phyloP scores from a whole-genome alignment of 2,329 filamentous ascomycete genomes.

The Cadophora sp. region DNA sequence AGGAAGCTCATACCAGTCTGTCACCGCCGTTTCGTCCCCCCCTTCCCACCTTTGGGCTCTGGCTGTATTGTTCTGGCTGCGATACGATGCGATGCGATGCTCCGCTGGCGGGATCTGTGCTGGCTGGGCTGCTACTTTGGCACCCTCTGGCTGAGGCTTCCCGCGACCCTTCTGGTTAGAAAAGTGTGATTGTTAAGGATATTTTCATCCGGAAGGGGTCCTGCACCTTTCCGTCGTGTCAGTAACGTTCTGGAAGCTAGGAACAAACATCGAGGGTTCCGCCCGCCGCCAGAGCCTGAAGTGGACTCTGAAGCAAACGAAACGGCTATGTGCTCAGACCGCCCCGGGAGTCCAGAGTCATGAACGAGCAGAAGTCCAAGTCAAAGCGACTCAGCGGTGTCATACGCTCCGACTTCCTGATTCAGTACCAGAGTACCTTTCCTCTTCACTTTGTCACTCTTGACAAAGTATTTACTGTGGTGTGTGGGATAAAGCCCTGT shows the following conservation, averaged over 20 bases:
- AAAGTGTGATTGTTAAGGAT: background rate
- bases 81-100: background rate
- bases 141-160: constrained; percentile 5
- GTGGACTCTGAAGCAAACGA: background rate
- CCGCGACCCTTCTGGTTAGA: constrained; percentile 6
- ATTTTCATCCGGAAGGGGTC: constrained; percentile 2
- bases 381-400: constrained; percentile 3
- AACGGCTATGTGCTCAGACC: constrained; percentile 8
- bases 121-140: background rate
- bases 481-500: background rate
- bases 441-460: constrained; percentile 6
- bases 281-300: constrained; percentile 13
- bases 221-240: constrained; percentile 11
- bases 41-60: constrained; percentile 5
- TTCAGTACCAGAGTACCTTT: background rate
- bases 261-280: background rate
- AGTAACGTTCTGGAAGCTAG: constrained; percentile 13
- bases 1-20: background rate
- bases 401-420: constrained; percentile 8
- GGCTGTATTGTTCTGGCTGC: constrained; percentile 6
- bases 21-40: constrained; percentile 14
- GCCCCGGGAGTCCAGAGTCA: background rate
- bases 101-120: background rate
- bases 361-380: background rate
- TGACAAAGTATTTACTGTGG: constrained; percentile 11